phyloP scores from a whole-genome alignment of 257 asterid species.

The Nicotiana knightiana region DNA sequence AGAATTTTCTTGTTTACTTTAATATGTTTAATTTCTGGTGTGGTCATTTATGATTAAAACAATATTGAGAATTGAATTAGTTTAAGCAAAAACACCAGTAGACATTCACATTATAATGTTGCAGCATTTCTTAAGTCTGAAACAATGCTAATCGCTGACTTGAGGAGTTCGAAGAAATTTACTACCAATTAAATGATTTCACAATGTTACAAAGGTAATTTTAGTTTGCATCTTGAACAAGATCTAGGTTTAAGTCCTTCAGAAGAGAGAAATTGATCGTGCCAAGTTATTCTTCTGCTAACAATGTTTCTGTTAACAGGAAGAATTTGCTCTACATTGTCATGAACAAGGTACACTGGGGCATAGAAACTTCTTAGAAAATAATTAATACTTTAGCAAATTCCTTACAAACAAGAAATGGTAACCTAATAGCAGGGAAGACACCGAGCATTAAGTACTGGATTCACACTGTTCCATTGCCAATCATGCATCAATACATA shows the following conservation, averaged over 20 bases:
- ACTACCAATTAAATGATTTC: not conserved
- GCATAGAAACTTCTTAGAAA: not conserved
- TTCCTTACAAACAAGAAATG: not conserved
- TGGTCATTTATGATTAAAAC: too few relatives aligned
- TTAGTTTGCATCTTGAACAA: not conserved
- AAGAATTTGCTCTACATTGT: not conserved
- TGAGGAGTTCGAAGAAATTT: not conserved
- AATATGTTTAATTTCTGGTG: too few relatives aligned
- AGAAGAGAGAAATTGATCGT: not conserved
- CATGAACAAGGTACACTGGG: not conserved
- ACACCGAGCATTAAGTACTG: not conserved
- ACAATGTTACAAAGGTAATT: not conserved
- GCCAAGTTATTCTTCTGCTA: not conserved
- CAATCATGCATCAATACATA: constrained; percentile 47
- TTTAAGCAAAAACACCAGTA: not conserved
- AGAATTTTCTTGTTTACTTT: too few relatives aligned
- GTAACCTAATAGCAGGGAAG: not conserved
- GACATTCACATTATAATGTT: not conserved
- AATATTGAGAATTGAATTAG: too few relatives aligned
- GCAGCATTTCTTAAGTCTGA: not conserved
- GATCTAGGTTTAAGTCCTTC: not conserved
- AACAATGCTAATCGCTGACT: not conserved
- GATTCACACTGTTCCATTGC: not conserved
- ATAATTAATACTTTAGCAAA: not conserved
- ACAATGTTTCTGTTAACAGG: not conserved